Conservation (phyloP, 345 rosid genomes). For the Brassica napus region DNA sequence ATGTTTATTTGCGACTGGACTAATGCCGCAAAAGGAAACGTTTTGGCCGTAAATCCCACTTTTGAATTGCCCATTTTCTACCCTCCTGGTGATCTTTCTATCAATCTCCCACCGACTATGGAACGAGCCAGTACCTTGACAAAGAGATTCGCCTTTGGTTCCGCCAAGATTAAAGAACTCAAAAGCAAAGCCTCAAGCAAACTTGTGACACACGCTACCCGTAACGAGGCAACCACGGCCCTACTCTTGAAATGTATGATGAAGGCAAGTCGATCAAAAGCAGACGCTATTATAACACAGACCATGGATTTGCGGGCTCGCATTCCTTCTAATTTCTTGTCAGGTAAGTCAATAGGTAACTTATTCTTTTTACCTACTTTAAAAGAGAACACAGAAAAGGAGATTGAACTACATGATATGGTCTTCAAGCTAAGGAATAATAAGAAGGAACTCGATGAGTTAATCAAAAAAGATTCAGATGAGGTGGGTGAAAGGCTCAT, state of each 20-base stretch:
- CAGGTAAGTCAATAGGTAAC: constrained; percentile 31
- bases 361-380: background rate
- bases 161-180: constrained; percentile 30
- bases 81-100: background rate
- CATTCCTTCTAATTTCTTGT: background rate
- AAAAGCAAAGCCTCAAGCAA: constrained; percentile 17
- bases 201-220: constrained; percentile 22
- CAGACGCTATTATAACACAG: background rate
- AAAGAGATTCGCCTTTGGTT: constrained; percentile 21
- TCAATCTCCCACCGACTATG: background rate
- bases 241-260: constrained; percentile 31
- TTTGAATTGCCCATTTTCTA: background rate
- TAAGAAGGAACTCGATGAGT: constrained; percentile 7
- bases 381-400: background rate
- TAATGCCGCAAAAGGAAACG: background rate
- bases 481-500: constrained; percentile 13
- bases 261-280: background rate
- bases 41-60: background rate
- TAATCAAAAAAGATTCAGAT: constrained; percentile 13
- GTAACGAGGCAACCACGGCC: constrained; percentile 31
- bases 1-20: background rate
- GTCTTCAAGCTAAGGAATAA: constrained; percentile 5
- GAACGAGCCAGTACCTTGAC: background rate
- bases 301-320: background rate
- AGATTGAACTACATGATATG: background rate